These are phyloP conservation scores for Talaromyces trachyspermus DNA, from an alignment of 495 filamentous ascomycete genomes.

Conservation along the genomic window DNA sequence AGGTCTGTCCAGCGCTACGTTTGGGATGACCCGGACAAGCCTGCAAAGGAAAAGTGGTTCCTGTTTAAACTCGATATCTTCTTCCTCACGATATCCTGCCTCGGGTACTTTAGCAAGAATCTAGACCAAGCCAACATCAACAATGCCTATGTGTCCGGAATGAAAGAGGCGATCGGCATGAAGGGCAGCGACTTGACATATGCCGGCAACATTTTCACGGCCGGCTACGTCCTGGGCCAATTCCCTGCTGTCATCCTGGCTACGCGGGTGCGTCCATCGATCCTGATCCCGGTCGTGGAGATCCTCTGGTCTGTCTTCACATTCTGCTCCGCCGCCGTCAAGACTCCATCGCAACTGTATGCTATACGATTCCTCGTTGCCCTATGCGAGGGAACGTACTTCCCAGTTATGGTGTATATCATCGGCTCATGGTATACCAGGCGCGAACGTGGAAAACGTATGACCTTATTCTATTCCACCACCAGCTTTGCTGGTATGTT, in stretches of 20 bases:
- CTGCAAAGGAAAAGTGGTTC: constrained; percentile 12
- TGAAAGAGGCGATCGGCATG: constrained; percentile 45
- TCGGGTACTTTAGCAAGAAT: constrained; percentile 28
- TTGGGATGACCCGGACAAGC: constrained; percentile 11
- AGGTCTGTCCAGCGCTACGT: background rate
- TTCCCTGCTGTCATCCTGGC: constrained; percentile 6
- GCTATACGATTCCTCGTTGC: constrained; percentile 7
- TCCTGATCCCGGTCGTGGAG: constrained; percentile 32
- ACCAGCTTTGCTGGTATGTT: constrained; percentile 1
- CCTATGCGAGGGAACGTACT: constrained; percentile 1
- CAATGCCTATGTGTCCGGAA: constrained; percentile 38
- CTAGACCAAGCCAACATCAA: constrained; percentile 24
- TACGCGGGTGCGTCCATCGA: constrained; percentile 12
- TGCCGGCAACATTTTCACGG: constrained; percentile 12
- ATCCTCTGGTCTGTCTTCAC: constrained; percentile 33
- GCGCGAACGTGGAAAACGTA: background rate
- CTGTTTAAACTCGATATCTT: constrained; percentile 21
- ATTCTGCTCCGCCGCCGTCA: constrained; percentile 20
- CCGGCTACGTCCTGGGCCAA: constrained; percentile 13
- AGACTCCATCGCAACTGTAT: constrained; percentile 26
- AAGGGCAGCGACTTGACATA: constrained; percentile 33
- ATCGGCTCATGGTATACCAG: constrained; percentile 8
- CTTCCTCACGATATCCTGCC: constrained; percentile 17
- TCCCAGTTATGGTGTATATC: constrained; percentile 3
- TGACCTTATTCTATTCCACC: constrained; percentile 2